Evolutionary conservation across 2,329 filamentous ascomycete species (phyloP), one percentile per base, ranked within the genome.

Genomic region (Exophiala spinifera): DNA sequence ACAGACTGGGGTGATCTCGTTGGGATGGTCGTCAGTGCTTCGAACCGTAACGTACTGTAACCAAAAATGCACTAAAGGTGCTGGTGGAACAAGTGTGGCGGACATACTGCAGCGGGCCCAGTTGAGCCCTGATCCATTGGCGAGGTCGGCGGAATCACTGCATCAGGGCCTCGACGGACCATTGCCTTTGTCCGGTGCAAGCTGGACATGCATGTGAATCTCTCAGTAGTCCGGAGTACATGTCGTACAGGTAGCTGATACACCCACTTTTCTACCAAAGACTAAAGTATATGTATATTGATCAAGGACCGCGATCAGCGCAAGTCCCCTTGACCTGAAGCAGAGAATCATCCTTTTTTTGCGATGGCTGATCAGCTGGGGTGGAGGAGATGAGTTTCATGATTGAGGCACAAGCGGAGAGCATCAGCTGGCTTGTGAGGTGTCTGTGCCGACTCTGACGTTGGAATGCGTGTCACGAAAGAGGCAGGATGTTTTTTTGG

Each of bases 41-140:
- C 33, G 54, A 11, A n/a, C 31, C 34, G 55, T 57, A 57, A 28
- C 13, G 51, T 54, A 51, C 40, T 51, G 53, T 56, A 43, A 59
- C 34, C 7, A 23, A 20, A 20, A 42, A 48, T 40, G 34, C 42
- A 15, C 53, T 56, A 53, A 49, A 49, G 31, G n/a, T n/a, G n/a
- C 49, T 56, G 53, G 57, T 59, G 57, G 53, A 56, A 59, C 57
- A 59, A 51, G 50, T 54, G 53, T 56, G 46, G 50, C 47, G 50
- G 53, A 37, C 37, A 23, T n/a, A 5, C 19, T 23, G 42, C 42
- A 44, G 21, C 42, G 23, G 42, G 17, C 36, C 36, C 17, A 39
- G 10, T 31, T 10, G 28, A 31, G 28, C 28, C 28, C 28, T 31
- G 28, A 10, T 31, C 28, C 7, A 31, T 31, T 31, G 28, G 23